Percentiles rank a stretch among this genome's conserved stretches.
These are phyloP conservation scores for Breynia disticha DNA, from an alignment of 441 rosid species.

Conservation along the genomic window DNA sequence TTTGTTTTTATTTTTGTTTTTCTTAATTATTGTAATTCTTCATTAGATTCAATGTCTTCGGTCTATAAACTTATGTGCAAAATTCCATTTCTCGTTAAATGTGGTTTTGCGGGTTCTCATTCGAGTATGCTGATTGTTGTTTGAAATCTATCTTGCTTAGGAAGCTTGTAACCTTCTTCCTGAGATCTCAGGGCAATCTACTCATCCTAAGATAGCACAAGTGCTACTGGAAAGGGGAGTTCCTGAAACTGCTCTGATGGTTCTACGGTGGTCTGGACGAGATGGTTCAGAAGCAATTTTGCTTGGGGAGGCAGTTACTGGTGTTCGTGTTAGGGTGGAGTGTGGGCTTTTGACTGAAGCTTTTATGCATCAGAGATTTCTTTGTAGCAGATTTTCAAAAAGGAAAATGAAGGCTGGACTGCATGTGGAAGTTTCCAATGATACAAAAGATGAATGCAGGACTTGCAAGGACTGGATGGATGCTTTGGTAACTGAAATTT, in stretches of 20 bases:
- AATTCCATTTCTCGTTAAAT: no score
- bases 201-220: conserved; percentile 82
- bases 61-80: no score
- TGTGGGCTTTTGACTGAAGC: conserved; percentile 92
- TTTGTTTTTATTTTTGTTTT: no score
- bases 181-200: conserved; percentile 68
- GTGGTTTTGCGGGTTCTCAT: no score
- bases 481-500: conserved; percentile 69
- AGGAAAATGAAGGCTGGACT: conserved; percentile 38
- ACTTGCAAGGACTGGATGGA: conserved; percentile 72
- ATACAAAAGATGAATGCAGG: conserved; percentile 31
- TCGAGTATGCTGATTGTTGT: conserved; percentile 18
- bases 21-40: no score
- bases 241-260: conserved; percentile 80
- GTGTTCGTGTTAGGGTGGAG: conserved; percentile 74
- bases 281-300: conserved; percentile 60
- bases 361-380: conserved; percentile 68
- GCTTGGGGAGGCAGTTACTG: conserved; percentile 75
- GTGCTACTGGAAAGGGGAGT: conserved; percentile 77
- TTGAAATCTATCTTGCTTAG: conserved; percentile 31
- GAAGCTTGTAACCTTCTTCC: conserved; percentile 82
- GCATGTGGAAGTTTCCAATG: conserved; percentile 22
- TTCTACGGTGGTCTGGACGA: conserved; percentile 79
- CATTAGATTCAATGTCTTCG: no score
- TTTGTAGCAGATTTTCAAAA: conserved; percentile 63